A percentile compares a stretch with the other conserved stretches of the same genome.
phyloP scores from a whole-genome alignment of 2,329 filamentous ascomycete species.

The Trichoderma guizhouense region DNA sequence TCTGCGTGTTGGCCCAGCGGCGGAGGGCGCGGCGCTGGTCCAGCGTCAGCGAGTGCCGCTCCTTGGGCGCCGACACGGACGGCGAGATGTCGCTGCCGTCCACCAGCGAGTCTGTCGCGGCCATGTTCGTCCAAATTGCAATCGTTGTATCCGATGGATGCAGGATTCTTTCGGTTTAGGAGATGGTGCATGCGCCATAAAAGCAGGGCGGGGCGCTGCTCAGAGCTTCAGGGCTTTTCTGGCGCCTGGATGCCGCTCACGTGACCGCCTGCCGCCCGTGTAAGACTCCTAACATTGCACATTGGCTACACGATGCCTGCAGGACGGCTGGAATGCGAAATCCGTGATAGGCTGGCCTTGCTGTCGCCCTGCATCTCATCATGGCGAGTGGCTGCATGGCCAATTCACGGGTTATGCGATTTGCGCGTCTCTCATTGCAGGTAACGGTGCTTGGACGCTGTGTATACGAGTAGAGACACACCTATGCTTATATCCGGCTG shows the following conservation, averaged over 20 bases:
- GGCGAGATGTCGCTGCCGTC: slow-evolving; percentile 18
- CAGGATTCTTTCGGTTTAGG: slow-evolving; percentile 37
- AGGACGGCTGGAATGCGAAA: background rate
- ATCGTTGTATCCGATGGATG: slow-evolving; percentile 41
- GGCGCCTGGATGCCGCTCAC: background rate
- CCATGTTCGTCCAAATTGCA: slow-evolving; percentile 33
- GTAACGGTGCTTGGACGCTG: background rate
- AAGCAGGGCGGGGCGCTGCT: slow-evolving; percentile 31
- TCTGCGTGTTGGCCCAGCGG: slow-evolving; percentile 56
- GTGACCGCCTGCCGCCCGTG: background rate
- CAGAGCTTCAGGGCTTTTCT: slow-evolving; percentile 1
- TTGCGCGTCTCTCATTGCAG: background rate
- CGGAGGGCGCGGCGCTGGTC: slow-evolving; percentile 60
- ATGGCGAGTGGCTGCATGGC: background rate
- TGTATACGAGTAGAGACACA: background rate
- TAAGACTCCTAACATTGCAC: background rate
- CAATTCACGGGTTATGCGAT: background rate
- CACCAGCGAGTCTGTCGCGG: slow-evolving; percentile 38
- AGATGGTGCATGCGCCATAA: slow-evolving; percentile 27
- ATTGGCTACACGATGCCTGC: background rate
- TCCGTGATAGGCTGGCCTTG: slow-evolving; percentile 5
- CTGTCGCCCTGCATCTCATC: background rate
- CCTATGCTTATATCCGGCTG: background rate
- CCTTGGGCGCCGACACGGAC: slow-evolving; percentile 32
- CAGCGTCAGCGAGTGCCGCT: slow-evolving; percentile 59